These are phyloP conservation scores for Blastocystis sp. DNA, from an alignment of 352 stramenopile species.

Conservation along the genomic window DNA sequence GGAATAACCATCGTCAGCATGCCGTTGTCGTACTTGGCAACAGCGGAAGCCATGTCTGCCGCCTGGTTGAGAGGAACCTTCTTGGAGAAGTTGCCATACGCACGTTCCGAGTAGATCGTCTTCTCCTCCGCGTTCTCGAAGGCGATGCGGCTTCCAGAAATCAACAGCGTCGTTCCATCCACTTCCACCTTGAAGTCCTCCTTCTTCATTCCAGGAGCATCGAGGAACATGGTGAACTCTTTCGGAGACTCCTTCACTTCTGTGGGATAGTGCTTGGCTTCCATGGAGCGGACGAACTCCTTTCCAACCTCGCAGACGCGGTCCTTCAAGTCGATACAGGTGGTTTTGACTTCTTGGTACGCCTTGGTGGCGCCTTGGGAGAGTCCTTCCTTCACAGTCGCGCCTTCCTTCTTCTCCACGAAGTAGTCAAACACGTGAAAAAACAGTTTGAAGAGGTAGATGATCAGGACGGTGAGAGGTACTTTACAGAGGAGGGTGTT, in stretches of 20 bases:
- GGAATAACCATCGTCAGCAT: not conserved
- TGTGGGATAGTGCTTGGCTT: not conserved
- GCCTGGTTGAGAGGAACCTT: not conserved
- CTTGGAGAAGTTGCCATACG: not conserved
- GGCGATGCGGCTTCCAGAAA: not conserved
- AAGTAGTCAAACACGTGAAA: not conserved
- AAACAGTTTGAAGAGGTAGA: not conserved
- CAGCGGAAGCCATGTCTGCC: not conserved
- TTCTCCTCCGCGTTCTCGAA: not conserved
- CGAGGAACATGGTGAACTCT: not conserved
- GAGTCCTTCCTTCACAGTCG: not conserved
- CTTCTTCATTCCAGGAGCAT: not conserved
- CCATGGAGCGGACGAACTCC: too few species aligned
- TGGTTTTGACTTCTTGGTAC: too few species aligned
- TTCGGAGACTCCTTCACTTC: not conserved
- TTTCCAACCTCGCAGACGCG: too few species aligned
- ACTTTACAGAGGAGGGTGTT: not conserved
- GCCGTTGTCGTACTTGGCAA: slow-evolving; percentile 6
- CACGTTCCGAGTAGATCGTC: not conserved
- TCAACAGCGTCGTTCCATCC: not conserved
- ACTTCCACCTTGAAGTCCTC: not conserved
- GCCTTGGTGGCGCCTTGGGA: too few species aligned
- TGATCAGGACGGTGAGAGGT: not conserved
- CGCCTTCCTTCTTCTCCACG: not conserved
- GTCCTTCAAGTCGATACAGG: too few species aligned